Conservation (phyloP, 345 rosid species). For the Eucalyptus cloeziana region DNA sequence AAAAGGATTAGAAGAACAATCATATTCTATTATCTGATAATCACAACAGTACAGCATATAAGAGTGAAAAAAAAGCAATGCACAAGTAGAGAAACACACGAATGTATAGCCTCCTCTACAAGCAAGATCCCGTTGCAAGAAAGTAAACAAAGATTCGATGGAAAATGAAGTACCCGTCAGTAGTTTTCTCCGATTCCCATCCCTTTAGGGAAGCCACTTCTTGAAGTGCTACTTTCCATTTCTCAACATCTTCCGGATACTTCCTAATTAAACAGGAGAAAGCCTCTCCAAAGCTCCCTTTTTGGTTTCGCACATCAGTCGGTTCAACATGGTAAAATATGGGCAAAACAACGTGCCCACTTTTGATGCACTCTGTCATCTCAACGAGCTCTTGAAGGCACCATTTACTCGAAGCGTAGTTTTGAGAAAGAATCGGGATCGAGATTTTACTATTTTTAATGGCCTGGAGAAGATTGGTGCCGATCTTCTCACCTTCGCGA, state of each 20-base stretch:
- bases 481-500: not conserved
- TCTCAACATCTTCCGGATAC: not conserved
- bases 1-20: not conserved
- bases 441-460: not conserved
- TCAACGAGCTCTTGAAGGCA: not conserved
- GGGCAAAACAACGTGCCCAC: not conserved
- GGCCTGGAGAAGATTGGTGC: not conserved
- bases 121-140: not conserved
- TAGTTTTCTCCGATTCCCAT: not conserved
- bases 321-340: not conserved
- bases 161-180: not conserved
- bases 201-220: not conserved
- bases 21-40: not conserved
- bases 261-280: not conserved
- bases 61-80: not conserved
- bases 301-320: not conserved
- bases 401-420: not conserved
- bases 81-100: not conserved
- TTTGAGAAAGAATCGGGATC: not conserved
- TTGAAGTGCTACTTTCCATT: not conserved
- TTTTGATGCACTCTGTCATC: not conserved
- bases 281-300: not conserved
- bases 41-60: not conserved
- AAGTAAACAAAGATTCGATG: rapidly evolving
- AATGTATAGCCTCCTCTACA: not conserved